Evolutionary conservation across 1,284 basidiomycete genomes (phyloP).

Genomic region (Trametes versicolor): DNA sequence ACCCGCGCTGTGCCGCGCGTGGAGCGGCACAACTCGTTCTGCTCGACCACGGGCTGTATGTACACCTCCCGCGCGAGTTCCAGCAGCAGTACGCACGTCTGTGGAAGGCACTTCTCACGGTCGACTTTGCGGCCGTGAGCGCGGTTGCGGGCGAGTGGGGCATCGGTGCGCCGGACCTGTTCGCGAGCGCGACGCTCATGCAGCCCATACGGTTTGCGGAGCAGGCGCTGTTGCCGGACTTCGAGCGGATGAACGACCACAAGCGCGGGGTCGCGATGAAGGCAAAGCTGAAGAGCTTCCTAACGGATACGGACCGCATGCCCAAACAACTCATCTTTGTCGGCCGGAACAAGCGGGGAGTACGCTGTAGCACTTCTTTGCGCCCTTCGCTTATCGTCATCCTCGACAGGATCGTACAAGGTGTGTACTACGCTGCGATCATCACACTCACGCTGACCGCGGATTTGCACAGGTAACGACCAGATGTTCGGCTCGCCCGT

Average conservation of each 20-base stretch:
- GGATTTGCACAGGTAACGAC: conserved; percentile 65
- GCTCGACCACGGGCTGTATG: conserved; percentile 91
- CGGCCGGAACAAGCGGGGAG: conserved; percentile 82
- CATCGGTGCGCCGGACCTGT: conserved; percentile 80
- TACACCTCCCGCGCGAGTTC: conserved; percentile 71
- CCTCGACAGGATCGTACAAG: conserved; percentile 67
- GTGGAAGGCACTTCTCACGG: conserved; percentile 82
- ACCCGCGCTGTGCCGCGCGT: conserved; percentile 57
- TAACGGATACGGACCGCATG: conserved; percentile 73
- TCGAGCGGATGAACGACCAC: conserved; percentile 57
- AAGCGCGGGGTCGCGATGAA: conserved; percentile 74
- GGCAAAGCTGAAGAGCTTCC: conserved; percentile 65
- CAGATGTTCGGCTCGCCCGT: conserved; percentile 85
- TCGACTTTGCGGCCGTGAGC: conserved; percentile 60
- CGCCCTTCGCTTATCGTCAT: neutral
- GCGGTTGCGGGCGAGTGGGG: conserved; percentile 79
- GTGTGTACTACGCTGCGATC: conserved; percentile 41
- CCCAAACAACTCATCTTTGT: conserved; percentile 86
- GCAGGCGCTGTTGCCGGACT: conserved; percentile 44
- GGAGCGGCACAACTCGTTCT: conserved; percentile 73
- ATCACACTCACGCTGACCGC: neutral
- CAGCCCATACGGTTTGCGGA: conserved; percentile 58
- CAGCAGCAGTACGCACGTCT: conserved; percentile 79
- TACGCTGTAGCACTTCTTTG: conserved; percentile 32
- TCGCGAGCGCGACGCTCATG: conserved; percentile 79